A percentile compares a stretch with the other conserved stretches of the same genome.
These are phyloP conservation scores for Annulohypoxylon stygium DNA, from an alignment of 495 filamentous ascomycete genomes.

Conservation along the genomic window DNA sequence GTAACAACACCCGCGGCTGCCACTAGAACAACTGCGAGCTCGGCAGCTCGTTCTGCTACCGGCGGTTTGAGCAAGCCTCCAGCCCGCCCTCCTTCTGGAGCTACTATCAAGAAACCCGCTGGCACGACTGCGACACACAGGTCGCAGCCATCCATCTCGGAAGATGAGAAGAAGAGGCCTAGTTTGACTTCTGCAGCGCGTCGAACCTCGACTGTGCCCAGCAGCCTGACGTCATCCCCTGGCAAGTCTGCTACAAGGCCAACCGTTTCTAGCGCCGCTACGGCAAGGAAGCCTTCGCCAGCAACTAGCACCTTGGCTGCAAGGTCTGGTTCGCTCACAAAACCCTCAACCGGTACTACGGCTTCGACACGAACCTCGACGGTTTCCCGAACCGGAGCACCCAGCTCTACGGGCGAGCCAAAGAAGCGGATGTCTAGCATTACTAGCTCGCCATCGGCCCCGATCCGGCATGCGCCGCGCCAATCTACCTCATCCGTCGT, in stretches of 20 bases:
- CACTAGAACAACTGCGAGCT: slow-evolving; percentile 56
- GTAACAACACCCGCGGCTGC: slow-evolving; percentile 50
- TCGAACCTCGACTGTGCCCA: slow-evolving; percentile 55
- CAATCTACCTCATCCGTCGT: slow-evolving; percentile 55
- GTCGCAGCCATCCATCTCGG: slow-evolving; percentile 60
- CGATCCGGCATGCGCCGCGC: slow-evolving; percentile 54
- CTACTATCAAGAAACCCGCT: slow-evolving; percentile 55
- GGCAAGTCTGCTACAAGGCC: slow-evolving; percentile 53
- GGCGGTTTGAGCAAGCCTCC: slow-evolving; percentile 55
- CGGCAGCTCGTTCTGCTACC: slow-evolving; percentile 53
- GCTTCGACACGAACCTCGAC: slow-evolving; percentile 50
- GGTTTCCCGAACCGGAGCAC: slow-evolving; percentile 48
- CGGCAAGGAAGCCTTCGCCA: slow-evolving; percentile 57
- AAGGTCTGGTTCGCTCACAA: slow-evolving; percentile 47
- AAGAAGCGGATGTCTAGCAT: slow-evolving; percentile 65
- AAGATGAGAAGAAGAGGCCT: slow-evolving; percentile 62
- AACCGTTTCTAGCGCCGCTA: slow-evolving; percentile 53
- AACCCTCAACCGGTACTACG: slow-evolving; percentile 50
- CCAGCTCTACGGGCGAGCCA: slow-evolving; percentile 57
- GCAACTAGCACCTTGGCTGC: slow-evolving; percentile 50
- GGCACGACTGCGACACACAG: slow-evolving; percentile 56
- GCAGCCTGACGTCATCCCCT: slow-evolving; percentile 55
- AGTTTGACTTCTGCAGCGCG: slow-evolving; percentile 56
- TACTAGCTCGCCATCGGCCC: slow-evolving; percentile 44
- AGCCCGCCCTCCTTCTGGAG: slow-evolving; percentile 52